Conservation (phyloP, 768 basidiomycete genomes). For the Mycena polygramma region DNA sequence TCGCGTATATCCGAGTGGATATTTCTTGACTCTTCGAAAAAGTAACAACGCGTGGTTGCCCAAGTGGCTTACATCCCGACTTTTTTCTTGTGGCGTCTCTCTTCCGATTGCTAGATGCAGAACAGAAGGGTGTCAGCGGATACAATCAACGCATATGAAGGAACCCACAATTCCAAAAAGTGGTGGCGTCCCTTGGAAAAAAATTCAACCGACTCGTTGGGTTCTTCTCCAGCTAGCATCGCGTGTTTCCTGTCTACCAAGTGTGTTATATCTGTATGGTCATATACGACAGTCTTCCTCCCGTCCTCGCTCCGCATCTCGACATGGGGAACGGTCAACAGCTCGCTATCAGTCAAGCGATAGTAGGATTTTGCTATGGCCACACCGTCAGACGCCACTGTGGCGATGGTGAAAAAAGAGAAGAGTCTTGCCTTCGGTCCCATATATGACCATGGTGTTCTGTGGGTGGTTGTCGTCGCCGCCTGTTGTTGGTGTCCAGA, state of each 20-base stretch:
- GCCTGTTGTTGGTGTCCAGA: not conserved
- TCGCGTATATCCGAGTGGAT: not conserved
- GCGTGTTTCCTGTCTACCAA: conserved; percentile 2
- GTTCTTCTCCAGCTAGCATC: not conserved
- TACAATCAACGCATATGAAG: not conserved
- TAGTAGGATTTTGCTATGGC: conserved; percentile 9
- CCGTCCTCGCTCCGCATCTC: not conserved
- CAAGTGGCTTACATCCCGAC: not conserved
- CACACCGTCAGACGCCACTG: not conserved
- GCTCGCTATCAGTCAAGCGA: not conserved
- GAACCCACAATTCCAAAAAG: not conserved
- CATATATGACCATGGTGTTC: not conserved
- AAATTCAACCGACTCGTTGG: not conserved
- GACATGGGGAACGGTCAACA: not conserved
- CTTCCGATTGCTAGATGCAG: not conserved
- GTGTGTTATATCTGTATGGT: not conserved
- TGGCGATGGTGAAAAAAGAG: not conserved
- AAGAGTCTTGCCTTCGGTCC: not conserved
- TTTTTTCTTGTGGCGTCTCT: not conserved
- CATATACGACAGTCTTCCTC: not conserved
- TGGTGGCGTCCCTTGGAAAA: not conserved
- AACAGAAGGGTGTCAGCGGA: no score
- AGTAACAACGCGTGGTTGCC: not conserved
- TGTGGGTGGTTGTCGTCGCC: not conserved
- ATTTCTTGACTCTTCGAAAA: not conserved